Evolutionary conservation across 2,329 filamentous ascomycete species (phyloP).

Genomic region (Hyphodiscus sp.): DNA sequence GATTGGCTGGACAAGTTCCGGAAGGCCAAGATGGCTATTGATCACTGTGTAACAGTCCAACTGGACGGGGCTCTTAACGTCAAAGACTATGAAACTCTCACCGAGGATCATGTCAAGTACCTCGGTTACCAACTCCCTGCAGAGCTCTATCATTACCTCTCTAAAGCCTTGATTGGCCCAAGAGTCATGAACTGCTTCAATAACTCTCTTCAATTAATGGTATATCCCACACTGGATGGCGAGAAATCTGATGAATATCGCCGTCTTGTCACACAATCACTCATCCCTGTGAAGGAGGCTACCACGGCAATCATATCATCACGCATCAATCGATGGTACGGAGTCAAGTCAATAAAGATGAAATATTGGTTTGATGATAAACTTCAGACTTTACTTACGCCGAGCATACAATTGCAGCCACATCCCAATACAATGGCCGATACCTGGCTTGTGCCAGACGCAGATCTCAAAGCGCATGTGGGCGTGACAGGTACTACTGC

Average conservation of each 20-base stretch:
- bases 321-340: constrained; percentile 75
- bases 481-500: constrained; percentile 33
- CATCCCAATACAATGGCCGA: constrained; percentile 42
- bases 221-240: constrained; percentile 81
- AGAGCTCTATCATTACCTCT: constrained; percentile 86
- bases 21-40: constrained; percentile 76
- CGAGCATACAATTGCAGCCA: constrained; percentile 42
- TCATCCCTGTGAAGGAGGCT: constrained; percentile 69
- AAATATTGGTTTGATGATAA: constrained; percentile 78
- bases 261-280: constrained; percentile 65
- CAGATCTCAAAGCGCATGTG: constrained; percentile 38
- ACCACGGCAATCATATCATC: constrained; percentile 73
- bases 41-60: constrained; percentile 75
- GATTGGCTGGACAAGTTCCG: constrained; percentile 82
- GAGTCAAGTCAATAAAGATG: constrained; percentile 70
- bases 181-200: constrained; percentile 74
- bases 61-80: constrained; percentile 63
- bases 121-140: constrained; percentile 84
- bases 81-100: constrained; percentile 65
- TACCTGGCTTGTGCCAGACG: constrained; percentile 70
- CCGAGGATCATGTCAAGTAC: constrained; percentile 81
- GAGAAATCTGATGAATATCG: constrained; percentile 75
- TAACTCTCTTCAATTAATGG: constrained; percentile 65
- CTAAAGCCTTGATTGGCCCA: constrained; percentile 71
- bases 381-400: constrained; percentile 36